Evolutionary conservation across 805 yeast genomes (phyloP), one percentile per base, ranked within the genome.

Genomic region (Torulaspora microellipsoides): DNA sequence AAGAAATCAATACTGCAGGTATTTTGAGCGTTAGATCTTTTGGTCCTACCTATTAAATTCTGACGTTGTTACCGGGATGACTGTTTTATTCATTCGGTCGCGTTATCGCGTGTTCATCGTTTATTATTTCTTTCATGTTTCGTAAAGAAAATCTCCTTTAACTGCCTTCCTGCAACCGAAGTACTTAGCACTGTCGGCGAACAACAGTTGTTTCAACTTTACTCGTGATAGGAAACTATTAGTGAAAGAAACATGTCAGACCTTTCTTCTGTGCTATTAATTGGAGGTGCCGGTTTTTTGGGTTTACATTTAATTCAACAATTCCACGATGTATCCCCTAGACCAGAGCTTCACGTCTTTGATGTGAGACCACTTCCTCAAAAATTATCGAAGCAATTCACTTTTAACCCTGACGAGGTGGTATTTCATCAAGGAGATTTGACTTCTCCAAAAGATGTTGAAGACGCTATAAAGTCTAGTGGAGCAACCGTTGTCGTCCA

Each of bases 261-360:
- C 15, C 37, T 54, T 23, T 39, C 34, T 4, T 59, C 62, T 4
- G 95, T 93, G 2, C 77, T 93, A 27, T 71, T 93, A 15, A 78
- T 93, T n/a, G 99, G 99, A 38, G 99, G 99, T 8, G 71, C 96
- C 4, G 99, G 99, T 0, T 93, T 93, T 54, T 75, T 93, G 15
- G 99, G 99, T 2, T 77, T 88, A 36, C 99, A 93, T 54, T 70
- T 93, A 51, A 80, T 93, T 34, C 90, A 90, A 56, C 93, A 87
- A 64, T 91, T 90, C 65, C 77, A 78, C 68, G 73, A 74, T 36
- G 67, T 75, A 30, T 58, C 75, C 11, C 85, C 93, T 15, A 69
- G 77, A 35, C 90, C 95, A 8, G 64, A 75, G 34, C 84, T 93
- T 47, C 84, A 82, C 58, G 95, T 93, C 13, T 86, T 93, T 60